Conservation (phyloP, 2,329 filamentous ascomycete species). For the Phyllosticta ampelicida region DNA sequence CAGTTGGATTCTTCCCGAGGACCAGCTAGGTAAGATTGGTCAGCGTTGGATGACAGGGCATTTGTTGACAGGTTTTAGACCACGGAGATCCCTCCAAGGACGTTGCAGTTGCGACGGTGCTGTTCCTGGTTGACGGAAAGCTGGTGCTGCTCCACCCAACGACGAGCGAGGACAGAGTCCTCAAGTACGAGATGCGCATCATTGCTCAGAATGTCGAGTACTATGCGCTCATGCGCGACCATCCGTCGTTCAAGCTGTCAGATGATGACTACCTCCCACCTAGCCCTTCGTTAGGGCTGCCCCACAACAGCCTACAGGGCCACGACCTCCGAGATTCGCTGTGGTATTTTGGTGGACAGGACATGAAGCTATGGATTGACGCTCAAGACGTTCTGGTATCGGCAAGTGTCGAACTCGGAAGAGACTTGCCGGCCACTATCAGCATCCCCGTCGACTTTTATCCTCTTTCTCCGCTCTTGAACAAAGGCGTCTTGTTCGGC, state of each 20-base stretch:
- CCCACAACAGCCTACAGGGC: conserved; percentile 32
- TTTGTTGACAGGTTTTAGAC: conserved; percentile 29
- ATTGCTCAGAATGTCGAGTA: conserved; percentile 95
- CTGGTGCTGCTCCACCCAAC: conserved; percentile 85
- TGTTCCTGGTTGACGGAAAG: conserved; percentile 97
- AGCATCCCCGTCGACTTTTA: conserved; percentile 89
- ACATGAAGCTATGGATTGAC: conserved; percentile 81
- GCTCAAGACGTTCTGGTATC: conserved; percentile 72
- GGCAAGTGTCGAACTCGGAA: conserved; percentile 51
- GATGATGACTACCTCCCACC: conserved; percentile 35
- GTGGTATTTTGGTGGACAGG: conserved; percentile 85
- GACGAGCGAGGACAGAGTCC: conserved; percentile 65
- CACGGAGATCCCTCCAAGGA: conserved; percentile 94
- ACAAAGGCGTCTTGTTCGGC: conserved; percentile 81
- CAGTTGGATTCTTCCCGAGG: conserved; percentile 91
- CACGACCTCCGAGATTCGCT: conserved; percentile 70
- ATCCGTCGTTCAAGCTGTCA: conserved; percentile 44
- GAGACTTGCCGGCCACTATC: conserved; percentile 64
- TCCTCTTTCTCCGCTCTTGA: conserved; percentile 75
- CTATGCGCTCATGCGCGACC: conserved; percentile 84
- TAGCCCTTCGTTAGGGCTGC: conserved; percentile 33
- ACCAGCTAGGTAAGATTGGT: conserved; percentile 55
- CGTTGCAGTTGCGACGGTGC: conserved; percentile 81
- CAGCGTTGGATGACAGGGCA: not conserved
- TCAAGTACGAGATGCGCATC: conserved; percentile 98